Conservation (phyloP, 495 filamentous ascomycete species). For the Aspergillus steynii region DNA sequence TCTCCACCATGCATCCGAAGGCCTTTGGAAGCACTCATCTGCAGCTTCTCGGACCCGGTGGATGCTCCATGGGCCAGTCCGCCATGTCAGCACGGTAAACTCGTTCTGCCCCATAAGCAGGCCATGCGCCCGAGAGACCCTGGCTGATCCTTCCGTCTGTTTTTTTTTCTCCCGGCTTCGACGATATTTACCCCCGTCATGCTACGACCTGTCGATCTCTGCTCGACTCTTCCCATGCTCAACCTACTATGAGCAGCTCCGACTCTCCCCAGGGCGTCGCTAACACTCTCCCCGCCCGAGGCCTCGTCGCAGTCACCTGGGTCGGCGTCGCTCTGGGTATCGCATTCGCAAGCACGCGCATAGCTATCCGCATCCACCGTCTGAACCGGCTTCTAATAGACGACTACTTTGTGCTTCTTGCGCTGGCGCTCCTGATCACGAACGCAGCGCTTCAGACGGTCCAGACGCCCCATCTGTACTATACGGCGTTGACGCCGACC, state of each 20-base stretch:
- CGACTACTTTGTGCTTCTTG: slow-evolving; percentile 46
- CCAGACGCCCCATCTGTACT: slow-evolving; percentile 44
- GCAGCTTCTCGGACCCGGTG: neutral
- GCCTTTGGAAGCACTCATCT: neutral
- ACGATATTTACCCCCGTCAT: neutral
- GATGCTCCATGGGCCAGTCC: neutral
- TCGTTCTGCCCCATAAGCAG: neutral
- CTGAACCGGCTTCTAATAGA: slow-evolving; percentile 33
- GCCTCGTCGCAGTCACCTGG: slow-evolving; percentile 26
- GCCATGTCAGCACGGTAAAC: neutral
- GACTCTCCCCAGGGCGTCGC: slow-evolving; percentile 14
- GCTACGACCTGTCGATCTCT: neutral
- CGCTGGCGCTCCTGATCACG: slow-evolving; percentile 33
- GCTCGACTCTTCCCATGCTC: neutral
- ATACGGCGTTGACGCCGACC: slow-evolving; percentile 28
- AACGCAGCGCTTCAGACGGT: slow-evolving; percentile 46
- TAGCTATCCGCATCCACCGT: slow-evolving; percentile 34
- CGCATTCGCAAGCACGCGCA: slow-evolving; percentile 39
- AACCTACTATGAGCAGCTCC: neutral
- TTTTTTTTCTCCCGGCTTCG: neutral
- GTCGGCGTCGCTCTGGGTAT: slow-evolving; percentile 34
- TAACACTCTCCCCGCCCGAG: slow-evolving; percentile 12
- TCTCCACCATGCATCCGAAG: neutral
- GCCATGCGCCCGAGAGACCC: neutral
- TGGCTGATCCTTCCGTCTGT: neutral